Conservation (phyloP, 495 filamentous ascomycete genomes). For the Tuber microsphaerosporum region DNA sequence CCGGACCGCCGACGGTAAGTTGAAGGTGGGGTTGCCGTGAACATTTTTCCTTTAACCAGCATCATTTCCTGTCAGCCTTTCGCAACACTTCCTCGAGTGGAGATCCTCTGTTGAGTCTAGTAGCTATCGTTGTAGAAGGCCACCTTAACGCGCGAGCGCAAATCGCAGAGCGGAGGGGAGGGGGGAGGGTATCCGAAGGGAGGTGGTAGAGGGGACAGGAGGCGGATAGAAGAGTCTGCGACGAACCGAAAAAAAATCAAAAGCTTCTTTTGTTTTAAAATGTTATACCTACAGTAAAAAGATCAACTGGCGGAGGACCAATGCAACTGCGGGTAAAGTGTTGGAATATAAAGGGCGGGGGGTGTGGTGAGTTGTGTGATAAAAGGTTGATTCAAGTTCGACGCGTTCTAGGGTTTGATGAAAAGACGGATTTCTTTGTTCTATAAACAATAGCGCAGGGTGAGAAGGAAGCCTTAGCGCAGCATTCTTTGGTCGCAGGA, state of each 20-base stretch:
- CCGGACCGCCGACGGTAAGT: conserved; percentile 25
- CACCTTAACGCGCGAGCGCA: conserved; percentile 10
- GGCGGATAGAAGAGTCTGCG: conserved; percentile 11
- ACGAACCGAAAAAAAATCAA: conserved; percentile 15
- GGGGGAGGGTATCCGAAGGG: neutral
- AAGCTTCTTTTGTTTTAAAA: neutral
- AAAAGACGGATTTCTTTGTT: neutral
- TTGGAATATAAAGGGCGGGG: conserved; percentile 27
- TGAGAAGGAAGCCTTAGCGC: neutral
- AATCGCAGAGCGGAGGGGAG: conserved; percentile 9
- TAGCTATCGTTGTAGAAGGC: neutral
- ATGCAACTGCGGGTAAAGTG: conserved; percentile 16
- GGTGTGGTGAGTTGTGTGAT: neutral
- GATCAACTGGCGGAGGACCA: conserved; percentile 9
- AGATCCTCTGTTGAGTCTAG: neutral
- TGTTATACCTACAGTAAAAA: neutral
- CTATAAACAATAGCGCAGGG: neutral
- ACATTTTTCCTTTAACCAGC: conserved; percentile 23
- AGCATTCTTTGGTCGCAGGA: neutral
- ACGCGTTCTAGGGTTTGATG: conserved; percentile 14
- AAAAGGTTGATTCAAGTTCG: neutral
- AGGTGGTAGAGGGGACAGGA: neutral
- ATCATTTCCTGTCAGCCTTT: neutral
- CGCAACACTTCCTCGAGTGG: neutral
- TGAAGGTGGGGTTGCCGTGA: conserved; percentile 37